Conservation (phyloP, 768 basidiomycete genomes). For the Lactifluus pinguis region DNA sequence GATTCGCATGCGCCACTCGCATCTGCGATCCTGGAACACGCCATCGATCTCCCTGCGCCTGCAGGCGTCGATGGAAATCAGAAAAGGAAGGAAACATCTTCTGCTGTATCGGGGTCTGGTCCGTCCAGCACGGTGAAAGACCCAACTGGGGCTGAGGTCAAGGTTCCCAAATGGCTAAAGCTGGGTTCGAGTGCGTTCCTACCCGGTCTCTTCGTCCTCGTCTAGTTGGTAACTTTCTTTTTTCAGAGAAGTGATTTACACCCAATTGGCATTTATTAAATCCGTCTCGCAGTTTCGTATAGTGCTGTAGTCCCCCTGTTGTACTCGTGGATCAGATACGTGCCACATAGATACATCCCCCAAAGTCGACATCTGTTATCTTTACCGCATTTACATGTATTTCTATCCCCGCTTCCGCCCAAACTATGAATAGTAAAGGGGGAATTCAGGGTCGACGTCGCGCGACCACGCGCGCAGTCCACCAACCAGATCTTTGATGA, state of each 20-base stretch:
- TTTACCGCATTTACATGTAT: slow-evolving; percentile 9
- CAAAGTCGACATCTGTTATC: not conserved
- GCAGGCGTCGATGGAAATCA: slow-evolving; percentile 29
- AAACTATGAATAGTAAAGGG: slow-evolving; percentile 49
- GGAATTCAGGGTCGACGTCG: slow-evolving; percentile 67
- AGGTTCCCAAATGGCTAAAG: slow-evolving; percentile 77
- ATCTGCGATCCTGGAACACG: slow-evolving; percentile 44
- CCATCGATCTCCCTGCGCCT: slow-evolving; percentile 59
- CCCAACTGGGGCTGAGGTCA: slow-evolving; percentile 34
- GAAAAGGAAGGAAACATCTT: slow-evolving; percentile 6
- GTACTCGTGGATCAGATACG: not conserved
- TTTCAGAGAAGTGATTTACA: slow-evolving; percentile 15
- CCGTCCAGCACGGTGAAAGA: slow-evolving; percentile 3
- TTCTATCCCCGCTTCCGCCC: not conserved
- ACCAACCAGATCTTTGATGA: slow-evolving; percentile 66
- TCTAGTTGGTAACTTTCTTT: not conserved
- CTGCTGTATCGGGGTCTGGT: not conserved
- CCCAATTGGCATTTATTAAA: not conserved
- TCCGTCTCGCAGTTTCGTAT: not conserved
- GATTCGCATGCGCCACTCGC: slow-evolving; percentile 56
- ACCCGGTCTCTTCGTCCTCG: not conserved
- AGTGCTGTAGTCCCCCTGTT: not conserved
- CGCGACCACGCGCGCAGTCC: slow-evolving; percentile 75
- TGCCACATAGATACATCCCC: slow-evolving; percentile 4
- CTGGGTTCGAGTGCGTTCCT: slow-evolving; percentile 29